Conservation (phyloP, 1,284 basidiomycete species). For the Stereum hirsutum region DNA sequence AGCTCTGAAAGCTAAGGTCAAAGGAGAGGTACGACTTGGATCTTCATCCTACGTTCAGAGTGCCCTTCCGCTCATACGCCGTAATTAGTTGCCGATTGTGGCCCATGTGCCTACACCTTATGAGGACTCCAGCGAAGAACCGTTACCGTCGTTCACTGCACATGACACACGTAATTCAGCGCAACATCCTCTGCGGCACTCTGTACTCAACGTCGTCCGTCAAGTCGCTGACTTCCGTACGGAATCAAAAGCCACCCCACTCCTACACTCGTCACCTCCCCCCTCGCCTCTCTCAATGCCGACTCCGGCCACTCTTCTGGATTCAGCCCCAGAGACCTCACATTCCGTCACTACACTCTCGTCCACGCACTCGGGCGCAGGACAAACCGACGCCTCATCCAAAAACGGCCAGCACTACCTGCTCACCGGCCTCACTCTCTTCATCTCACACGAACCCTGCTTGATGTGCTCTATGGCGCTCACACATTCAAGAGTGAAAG, state of each 20-base stretch:
- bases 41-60: background rate
- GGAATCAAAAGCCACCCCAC: conserved; percentile 10
- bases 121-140: conserved; percentile 23
- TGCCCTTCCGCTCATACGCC: conserved; percentile 1
- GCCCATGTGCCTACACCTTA: conserved; percentile 66
- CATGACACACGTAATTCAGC: conserved; percentile 64
- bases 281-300: conserved; percentile 2
- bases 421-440: conserved; percentile 73
- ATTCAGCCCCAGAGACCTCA: conserved; percentile 9
- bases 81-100: conserved; percentile 61
- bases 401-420: conserved; percentile 76
- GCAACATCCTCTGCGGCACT: conserved; percentile 75
- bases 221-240: conserved; percentile 51
- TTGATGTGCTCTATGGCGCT: conserved; percentile 95
- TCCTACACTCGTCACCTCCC: conserved; percentile 1
- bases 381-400: conserved; percentile 10
- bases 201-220: conserved; percentile 71
- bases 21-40: conserved; percentile 45
- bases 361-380: too few relatives aligned
- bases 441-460: conserved; percentile 91
- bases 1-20: conserved; percentile 34
- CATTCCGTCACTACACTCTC: conserved; percentile 3
- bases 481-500: conserved; percentile 82
- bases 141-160: conserved; percentile 39
- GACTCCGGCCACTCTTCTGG: background rate